Evolutionary conservation across 148 eudicot species (phyloP), one percentile per base, ranked within the genome.

Genomic region (Spergularia bocconei): DNA sequence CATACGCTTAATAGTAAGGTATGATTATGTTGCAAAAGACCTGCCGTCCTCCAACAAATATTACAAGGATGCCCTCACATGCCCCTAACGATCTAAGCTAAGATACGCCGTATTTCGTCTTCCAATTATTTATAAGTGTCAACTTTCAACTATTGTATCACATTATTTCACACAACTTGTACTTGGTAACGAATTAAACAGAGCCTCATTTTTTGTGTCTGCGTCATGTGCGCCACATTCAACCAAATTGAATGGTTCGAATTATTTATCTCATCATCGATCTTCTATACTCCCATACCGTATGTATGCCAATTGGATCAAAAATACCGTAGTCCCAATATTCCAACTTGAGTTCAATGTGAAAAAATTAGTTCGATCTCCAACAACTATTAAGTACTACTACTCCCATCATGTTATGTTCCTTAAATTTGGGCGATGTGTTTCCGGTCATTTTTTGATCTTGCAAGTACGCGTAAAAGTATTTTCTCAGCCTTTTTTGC

Each of bases 231-330:
- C 53, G 68, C 20, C 63, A 59, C 15, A 38, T 61, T 50, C 51
- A 29, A 29, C 25, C 47, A 63, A 63, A 13, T 38, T 75, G 14
- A 29, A 60, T 39, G 48, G 2, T 2, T 14, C 13, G 59, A 14
- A 55, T 14, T n/a, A 55, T 6, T 14, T 55, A 55, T 55, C 19
- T 55, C 59, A 7, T 55, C n/a, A 19, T 55, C 2, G 33, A 7
- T 59, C 20, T 19, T 25, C 29, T 9, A 11, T 53, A 23, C 50
- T 41, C 25, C 79, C 73, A 76, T 75, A 67, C 63, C 36, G 50
- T 71, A 70, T 61, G 61, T 67, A 44, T 9, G 76, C 76, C 52
- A 71, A 71, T 64, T 61, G 81, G 67, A 71, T 63, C 75, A 71
- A 71, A 25, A 25, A 70, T n/a, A 5, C 38, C 74, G 38, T 38